Evolutionary conservation across 192 early-diverging fungal genomes (phyloP).

Genomic region (Gonapodya prolifera): DNA sequence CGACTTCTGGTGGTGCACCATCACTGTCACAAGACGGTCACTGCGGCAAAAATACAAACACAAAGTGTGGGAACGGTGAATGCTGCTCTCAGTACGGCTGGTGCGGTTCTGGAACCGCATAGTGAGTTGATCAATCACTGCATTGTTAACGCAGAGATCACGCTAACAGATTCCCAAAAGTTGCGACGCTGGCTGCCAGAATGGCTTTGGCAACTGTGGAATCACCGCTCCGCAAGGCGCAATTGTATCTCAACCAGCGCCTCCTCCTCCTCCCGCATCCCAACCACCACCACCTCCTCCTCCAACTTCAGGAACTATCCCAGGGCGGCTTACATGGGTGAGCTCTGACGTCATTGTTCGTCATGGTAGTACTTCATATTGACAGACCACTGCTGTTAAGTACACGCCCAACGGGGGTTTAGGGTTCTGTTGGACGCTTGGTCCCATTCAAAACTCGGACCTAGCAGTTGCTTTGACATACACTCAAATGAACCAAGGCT

Average conservation of each 20-base stretch:
- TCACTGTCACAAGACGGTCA: not conserved
- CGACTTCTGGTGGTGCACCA: not conserved
- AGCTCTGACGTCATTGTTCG: not conserved
- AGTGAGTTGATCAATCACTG: not conserved
- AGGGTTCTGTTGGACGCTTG: not conserved
- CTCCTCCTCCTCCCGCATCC: not conserved
- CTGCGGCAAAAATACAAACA: not conserved
- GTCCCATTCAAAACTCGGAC: not conserved
- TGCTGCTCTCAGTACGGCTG: not conserved
- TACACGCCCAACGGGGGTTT: too few species aligned
- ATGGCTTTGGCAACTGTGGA: not conserved
- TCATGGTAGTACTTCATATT: too few species aligned
- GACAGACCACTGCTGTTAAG: too few species aligned
- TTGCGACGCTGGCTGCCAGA: not conserved
- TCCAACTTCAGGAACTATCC: not conserved
- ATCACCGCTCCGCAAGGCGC: not conserved
- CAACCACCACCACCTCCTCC: not conserved
- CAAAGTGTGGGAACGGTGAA: not conserved
- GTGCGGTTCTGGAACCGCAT: not conserved
- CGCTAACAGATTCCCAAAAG: too few species aligned
- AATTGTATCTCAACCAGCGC: not conserved
- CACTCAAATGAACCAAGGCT: not conserved
- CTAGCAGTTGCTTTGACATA: not conserved
- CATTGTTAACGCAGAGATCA: too few species aligned
- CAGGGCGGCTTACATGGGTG: not conserved